Evolutionary conservation across 805 yeast species (phyloP).

Genomic region (Allodekkera sacchari): DNA sequence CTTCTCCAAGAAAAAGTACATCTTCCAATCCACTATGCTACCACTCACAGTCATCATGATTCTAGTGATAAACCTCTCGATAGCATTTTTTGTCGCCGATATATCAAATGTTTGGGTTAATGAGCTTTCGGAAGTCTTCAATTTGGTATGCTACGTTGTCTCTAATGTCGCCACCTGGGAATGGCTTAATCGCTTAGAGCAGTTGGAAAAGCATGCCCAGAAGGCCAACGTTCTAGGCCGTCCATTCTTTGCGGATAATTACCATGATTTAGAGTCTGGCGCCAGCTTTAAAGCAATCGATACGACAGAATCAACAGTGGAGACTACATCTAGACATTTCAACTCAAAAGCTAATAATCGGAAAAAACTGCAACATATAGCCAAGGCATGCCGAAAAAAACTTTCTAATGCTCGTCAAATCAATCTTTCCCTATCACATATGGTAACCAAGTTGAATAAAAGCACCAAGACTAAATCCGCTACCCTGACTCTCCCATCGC

Average conservation of each 20-base stretch:
- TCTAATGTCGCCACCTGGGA: constrained; percentile 78
- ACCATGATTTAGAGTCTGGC: too few species aligned
- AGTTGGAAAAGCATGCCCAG: constrained; percentile 50
- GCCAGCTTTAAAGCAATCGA: too few species aligned
- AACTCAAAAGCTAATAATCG: too few species aligned
- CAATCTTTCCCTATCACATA: too few species aligned
- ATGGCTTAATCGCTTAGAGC: constrained; percentile 64
- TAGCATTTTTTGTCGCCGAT: constrained; percentile 69
- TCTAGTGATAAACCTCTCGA: constrained; percentile 49
- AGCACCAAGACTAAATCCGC: too few species aligned
- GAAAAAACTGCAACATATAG: too few species aligned
- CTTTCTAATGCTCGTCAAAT: too few species aligned
- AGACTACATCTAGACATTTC: too few species aligned
- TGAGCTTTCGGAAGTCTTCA: constrained; percentile 64
- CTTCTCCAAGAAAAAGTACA: constrained; percentile 40
- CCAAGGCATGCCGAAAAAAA: too few species aligned
- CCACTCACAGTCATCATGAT: constrained; percentile 49
- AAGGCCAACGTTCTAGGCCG: constrained; percentile 70
- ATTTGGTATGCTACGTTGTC: constrained; percentile 61
- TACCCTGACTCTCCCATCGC: too few species aligned
- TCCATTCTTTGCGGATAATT: constrained; percentile 2
- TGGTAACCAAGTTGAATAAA: too few species aligned
- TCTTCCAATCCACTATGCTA: constrained; percentile 42
- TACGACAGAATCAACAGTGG: too few species aligned
- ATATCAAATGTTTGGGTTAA: constrained; percentile 69